Evolutionary conservation across 228 moss, liverwort and hornwort species (phyloP).

Genomic region (Sphagnum magellanicum): DNA sequence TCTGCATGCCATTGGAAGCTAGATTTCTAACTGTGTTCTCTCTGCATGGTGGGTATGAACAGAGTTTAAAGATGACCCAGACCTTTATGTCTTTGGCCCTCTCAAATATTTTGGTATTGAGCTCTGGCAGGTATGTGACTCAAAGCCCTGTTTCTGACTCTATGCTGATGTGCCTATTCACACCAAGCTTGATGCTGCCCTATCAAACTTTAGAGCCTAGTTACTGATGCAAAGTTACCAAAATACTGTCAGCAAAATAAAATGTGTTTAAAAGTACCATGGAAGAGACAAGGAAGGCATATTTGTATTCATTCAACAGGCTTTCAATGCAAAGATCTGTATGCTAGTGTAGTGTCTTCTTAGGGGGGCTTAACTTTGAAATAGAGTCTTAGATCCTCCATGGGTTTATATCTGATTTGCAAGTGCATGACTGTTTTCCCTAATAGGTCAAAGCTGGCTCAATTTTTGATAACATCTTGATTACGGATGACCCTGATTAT

Average conservation of each 20-base stretch:
- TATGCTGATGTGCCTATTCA: too few relatives aligned
- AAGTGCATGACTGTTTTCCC: slow-evolving; percentile 1
- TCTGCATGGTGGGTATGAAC: slow-evolving; percentile 10
- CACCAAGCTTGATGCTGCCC: too few relatives aligned
- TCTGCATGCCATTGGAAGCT: background rate
- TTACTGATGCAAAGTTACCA: too few relatives aligned
- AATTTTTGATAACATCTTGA: slow-evolving; percentile 79
- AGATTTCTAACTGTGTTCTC: slow-evolving; percentile 6
- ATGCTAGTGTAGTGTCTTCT: background rate
- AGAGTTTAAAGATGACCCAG: slow-evolving; percentile 88
- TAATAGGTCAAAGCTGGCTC: slow-evolving; percentile 79
- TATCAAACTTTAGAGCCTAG: too few relatives aligned
- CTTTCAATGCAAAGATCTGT: background rate
- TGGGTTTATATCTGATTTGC: slow-evolving; percentile 3
- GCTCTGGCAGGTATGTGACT: slow-evolving; percentile 63
- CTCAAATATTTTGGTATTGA: slow-evolving; percentile 85
- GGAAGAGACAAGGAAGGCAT: too few relatives aligned
- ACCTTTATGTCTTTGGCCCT: slow-evolving; percentile 76
- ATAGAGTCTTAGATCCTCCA: background rate
- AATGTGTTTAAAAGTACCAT: too few relatives aligned
- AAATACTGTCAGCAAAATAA: too few relatives aligned
- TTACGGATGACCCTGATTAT: slow-evolving; percentile 80
- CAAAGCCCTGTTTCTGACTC: too few relatives aligned
- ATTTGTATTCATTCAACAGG: too few relatives aligned
- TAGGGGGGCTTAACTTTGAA: background rate